These are phyloP conservation scores for Aphanomyces cochlioides DNA, from an alignment of 352 stramenopile species.

Conservation along the genomic window DNA sequence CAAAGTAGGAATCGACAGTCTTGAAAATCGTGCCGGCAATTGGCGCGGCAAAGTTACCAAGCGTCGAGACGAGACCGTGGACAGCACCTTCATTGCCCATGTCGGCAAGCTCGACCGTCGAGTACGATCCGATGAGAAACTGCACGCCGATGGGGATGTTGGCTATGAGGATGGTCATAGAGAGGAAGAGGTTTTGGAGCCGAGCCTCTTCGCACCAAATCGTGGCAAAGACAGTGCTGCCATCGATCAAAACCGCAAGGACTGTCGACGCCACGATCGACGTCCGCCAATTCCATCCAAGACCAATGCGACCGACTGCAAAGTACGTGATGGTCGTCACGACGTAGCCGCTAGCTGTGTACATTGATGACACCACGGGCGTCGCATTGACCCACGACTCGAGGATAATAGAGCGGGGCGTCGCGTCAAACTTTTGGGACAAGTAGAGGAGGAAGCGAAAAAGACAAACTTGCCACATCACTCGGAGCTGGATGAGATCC, in stretches of 20 bases:
- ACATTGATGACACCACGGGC: slow-evolving; percentile 50
- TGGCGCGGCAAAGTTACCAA: slow-evolving; percentile 44
- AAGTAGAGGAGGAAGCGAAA: slow-evolving; percentile 64
- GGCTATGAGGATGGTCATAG: slow-evolving; percentile 48
- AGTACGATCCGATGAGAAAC: slow-evolving; percentile 51
- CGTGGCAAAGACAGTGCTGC: slow-evolving; percentile 48
- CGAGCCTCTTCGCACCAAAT: slow-evolving; percentile 44
- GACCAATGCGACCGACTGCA: slow-evolving; percentile 42
- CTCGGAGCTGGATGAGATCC: slow-evolving; percentile 52
- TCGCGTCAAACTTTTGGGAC: slow-evolving; percentile 60
- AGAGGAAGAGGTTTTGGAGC: slow-evolving; percentile 53
- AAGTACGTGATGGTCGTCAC: slow-evolving; percentile 44
- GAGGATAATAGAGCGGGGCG: slow-evolving; percentile 51
- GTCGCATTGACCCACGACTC: slow-evolving; percentile 55
- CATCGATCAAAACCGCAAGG: slow-evolving; percentile 41
- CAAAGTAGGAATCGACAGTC: slow-evolving; percentile 48
- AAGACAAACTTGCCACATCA: slow-evolving; percentile 55
- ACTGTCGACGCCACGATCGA: slow-evolving; percentile 45
- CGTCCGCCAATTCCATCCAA: slow-evolving; percentile 55
- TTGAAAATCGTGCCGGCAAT: slow-evolving; percentile 60
- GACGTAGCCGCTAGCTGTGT: slow-evolving; percentile 48
- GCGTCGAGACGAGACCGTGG: slow-evolving; percentile 46
- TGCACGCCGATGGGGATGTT: slow-evolving; percentile 48
- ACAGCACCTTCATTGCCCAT: slow-evolving; percentile 52
- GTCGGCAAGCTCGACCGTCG: slow-evolving; percentile 64